Evolutionary conservation across 208 protist genomes (phyloP).

Genomic region (Crithidia mellificae): DNA sequence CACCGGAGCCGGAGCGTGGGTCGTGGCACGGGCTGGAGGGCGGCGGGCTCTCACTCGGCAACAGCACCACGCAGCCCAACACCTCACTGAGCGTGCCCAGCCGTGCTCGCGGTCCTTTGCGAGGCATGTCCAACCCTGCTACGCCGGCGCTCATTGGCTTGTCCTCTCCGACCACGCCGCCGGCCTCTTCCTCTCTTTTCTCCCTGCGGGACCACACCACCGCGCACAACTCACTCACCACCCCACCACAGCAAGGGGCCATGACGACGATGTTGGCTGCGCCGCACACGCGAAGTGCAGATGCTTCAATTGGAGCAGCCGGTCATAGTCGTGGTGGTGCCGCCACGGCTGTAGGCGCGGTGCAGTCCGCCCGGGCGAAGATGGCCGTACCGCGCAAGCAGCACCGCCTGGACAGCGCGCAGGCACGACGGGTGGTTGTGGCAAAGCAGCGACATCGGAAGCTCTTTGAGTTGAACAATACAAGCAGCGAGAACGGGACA

Average conservation of each 20-base stretch:
- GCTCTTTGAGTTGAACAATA: slow-evolving; percentile 11
- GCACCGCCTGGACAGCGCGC: slow-evolving; percentile 13
- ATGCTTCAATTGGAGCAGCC: too few relatives aligned
- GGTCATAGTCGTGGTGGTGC: too few relatives aligned
- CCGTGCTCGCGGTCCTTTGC: not conserved
- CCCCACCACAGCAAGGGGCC: not conserved
- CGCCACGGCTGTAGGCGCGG: not conserved
- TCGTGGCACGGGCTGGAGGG: slow-evolving; percentile 10
- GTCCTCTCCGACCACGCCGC: not conserved
- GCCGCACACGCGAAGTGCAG: too few relatives aligned
- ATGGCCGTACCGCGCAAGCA: slow-evolving; percentile 1
- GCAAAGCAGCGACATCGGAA: slow-evolving; percentile 14
- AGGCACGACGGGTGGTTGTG: slow-evolving; percentile 8
- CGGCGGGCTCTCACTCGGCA: not conserved
- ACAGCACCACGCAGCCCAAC: slow-evolving; percentile 2
- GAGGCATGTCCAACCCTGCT: not conserved
- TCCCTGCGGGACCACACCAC: not conserved
- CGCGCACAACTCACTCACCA: not conserved
- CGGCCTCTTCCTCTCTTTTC: not conserved
- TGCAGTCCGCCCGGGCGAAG: not conserved
- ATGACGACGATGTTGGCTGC: too few relatives aligned
- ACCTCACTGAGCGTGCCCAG: not conserved
- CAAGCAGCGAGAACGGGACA: not conserved
- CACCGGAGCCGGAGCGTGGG: not conserved
- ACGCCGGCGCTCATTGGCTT: not conserved